phyloP scores from a whole-genome alignment of 176 grass and related monocot species.

The Areca catechu region DNA sequence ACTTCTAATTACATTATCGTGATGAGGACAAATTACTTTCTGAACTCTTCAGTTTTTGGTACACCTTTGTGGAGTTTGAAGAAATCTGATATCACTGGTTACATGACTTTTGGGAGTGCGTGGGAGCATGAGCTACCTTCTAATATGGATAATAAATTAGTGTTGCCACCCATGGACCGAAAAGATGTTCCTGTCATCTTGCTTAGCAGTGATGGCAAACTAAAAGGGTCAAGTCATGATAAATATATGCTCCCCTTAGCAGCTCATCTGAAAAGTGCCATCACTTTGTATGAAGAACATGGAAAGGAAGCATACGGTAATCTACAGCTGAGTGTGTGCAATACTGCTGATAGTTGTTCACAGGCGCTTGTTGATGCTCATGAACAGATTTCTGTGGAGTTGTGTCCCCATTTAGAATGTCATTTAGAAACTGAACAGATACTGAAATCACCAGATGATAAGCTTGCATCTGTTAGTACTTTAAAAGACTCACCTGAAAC shows the following conservation, averaged over 20 bases:
- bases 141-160: conserved; percentile 24
- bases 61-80: conserved; percentile 78
- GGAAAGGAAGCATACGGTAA: too few relatives aligned
- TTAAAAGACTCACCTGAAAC: too few relatives aligned
- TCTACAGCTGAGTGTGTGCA: too few relatives aligned
- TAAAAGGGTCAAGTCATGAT: not conserved
- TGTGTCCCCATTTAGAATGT: too few relatives aligned
- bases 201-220: conserved; percentile 23
- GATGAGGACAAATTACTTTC: conserved; percentile 79
- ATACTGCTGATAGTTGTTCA: too few relatives aligned
- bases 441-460: too few relatives aligned
- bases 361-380: too few relatives aligned
- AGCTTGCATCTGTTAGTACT: too few relatives aligned
- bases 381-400: too few relatives aligned
- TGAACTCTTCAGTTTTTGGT: conserved; percentile 68
- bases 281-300: not conserved
- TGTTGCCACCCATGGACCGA: conserved; percentile 33
- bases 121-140: conserved; percentile 21
- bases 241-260: conserved; percentile 32
- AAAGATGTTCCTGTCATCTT: conserved; percentile 43
- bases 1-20: conserved; percentile 51
- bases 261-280: not conserved
- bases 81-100: conserved; percentile 57
- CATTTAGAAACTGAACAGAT: too few relatives aligned
- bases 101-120: conserved; percentile 20